phyloP scores from a whole-genome alignment of 805 yeast species.

The Komagataella ulmi region DNA sequence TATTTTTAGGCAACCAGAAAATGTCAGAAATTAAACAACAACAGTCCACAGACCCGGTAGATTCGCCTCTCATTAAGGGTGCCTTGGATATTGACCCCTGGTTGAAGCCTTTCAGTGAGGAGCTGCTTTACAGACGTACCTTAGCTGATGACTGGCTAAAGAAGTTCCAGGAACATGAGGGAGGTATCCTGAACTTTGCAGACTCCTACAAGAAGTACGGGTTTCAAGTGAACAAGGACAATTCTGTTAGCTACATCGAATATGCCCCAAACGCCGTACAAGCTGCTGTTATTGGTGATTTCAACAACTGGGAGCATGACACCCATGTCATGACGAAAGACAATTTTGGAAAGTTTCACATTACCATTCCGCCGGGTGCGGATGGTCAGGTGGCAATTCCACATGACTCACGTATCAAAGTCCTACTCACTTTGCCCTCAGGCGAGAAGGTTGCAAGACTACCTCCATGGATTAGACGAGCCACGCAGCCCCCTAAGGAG shows the following conservation, averaged over 20 bases:
- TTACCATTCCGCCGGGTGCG: slow-evolving; percentile 37
- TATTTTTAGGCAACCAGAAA: not conserved
- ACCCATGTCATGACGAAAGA: slow-evolving; percentile 44
- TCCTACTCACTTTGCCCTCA: slow-evolving; percentile 47
- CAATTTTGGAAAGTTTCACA: slow-evolving; percentile 58
- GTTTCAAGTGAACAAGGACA: slow-evolving; percentile 46
- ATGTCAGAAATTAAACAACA: slow-evolving; percentile 2
- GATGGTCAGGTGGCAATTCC: slow-evolving; percentile 52
- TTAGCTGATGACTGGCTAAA: slow-evolving; percentile 52
- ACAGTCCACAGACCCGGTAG: not conserved
- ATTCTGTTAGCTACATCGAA: slow-evolving; percentile 53
- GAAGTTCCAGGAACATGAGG: slow-evolving; percentile 42
- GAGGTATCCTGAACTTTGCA: slow-evolving; percentile 59
- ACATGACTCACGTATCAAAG: slow-evolving; percentile 70
- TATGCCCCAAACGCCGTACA: slow-evolving; percentile 81
- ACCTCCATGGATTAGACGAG: slow-evolving; percentile 83
- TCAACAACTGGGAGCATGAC: slow-evolving; percentile 67
- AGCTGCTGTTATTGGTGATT: slow-evolving; percentile 84
- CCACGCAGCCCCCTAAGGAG: slow-evolving; percentile 58
- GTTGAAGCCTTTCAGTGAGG: slow-evolving; percentile 67
- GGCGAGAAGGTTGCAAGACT: slow-evolving; percentile 69
- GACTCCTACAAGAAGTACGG: slow-evolving; percentile 70
- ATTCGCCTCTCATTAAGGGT: slow-evolving; percentile 26
- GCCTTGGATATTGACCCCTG: slow-evolving; percentile 75
- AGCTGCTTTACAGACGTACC: slow-evolving; percentile 52